phyloP scores from a whole-genome alignment of 1,284 basidiomycete genomes.

The Pyrrhoderma lamaoense region DNA sequence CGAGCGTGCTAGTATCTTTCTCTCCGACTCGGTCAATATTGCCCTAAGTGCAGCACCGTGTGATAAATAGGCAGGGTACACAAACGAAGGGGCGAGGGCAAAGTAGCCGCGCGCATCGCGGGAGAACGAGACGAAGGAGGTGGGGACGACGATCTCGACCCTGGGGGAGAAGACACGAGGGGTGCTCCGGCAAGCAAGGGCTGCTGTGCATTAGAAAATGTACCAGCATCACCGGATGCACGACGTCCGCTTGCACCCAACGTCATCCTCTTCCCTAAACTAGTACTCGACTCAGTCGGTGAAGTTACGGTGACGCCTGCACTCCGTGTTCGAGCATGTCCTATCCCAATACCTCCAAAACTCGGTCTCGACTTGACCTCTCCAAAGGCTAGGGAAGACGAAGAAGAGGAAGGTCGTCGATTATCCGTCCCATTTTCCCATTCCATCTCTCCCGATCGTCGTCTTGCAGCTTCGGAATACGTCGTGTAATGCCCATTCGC shows the following conservation, averaged over 20 bases:
- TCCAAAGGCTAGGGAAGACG: neutral
- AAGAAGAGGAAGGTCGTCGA: too few relatives aligned
- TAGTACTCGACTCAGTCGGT: neutral
- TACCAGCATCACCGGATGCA: neutral
- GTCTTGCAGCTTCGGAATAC: neutral
- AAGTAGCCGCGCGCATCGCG: neutral
- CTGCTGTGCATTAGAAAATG: neutral
- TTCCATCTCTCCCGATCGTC: neutral
- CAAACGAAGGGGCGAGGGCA: neutral
- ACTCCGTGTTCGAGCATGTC: neutral
- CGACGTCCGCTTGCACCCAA: neutral
- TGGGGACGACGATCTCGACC: neutral
- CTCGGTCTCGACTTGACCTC: neutral
- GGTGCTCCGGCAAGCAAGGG: too few relatives aligned
- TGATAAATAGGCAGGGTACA: neutral
- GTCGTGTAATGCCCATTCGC: too few relatives aligned
- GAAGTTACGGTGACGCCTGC: neutral
- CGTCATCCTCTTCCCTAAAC: too few relatives aligned
- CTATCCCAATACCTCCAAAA: neutral
- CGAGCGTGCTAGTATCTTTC: constrained; percentile 3
- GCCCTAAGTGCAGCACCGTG: neutral
- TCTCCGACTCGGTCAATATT: constrained; percentile 5
- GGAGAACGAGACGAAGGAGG: neutral
- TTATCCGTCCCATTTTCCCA: neutral
- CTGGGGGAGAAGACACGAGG: too few relatives aligned